Evolutionary conservation across 2,329 filamentous ascomycete species (phyloP).

Genomic region (Fusarium anthophilum): DNA sequence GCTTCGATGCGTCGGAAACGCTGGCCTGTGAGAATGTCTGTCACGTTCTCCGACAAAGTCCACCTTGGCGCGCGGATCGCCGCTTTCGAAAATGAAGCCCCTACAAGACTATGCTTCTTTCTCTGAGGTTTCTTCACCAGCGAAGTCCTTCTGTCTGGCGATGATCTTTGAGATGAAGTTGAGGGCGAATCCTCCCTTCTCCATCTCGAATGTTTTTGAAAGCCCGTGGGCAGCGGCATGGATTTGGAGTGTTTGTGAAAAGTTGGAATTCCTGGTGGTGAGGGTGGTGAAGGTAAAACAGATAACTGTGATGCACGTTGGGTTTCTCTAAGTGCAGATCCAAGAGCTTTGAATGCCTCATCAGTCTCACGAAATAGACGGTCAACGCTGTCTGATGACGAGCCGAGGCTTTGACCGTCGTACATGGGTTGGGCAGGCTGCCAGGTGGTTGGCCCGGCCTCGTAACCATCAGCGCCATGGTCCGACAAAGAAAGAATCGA

Average conservation of each 20-base stretch:
- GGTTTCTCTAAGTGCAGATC: conserved; percentile 52
- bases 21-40: conserved; percentile 64
- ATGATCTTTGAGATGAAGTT: conserved; percentile 17
- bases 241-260: conserved; percentile 35
- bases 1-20: conserved; percentile 65
- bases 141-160: conserved; percentile 44
- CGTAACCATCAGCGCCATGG: conserved; percentile 18
- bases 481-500: conserved; percentile 40
- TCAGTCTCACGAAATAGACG: conserved; percentile 61
- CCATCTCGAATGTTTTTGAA: conserved; percentile 23
- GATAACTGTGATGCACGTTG: conserved; percentile 26
- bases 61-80: conserved; percentile 52
- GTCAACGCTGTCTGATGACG: conserved; percentile 52
- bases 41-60: conserved; percentile 65
- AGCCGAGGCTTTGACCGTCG: conserved; percentile 27
- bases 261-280: conserved; percentile 22
- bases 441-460: conserved; percentile 19
- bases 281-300: conserved; percentile 23
- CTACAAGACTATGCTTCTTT: conserved; percentile 46
- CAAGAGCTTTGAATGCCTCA: conserved; percentile 59
- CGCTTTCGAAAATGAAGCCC: conserved; percentile 17
- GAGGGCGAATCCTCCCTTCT: conserved; percentile 20
- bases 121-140: conserved; percentile 55
- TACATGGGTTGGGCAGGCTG: conserved; percentile 16
- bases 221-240: conserved; percentile 37